Percentiles rank a stretch among this genome's conserved stretches.
phyloP scores from a whole-genome alignment of 75 land plant species.

The Cryptomeria japonica region DNA sequence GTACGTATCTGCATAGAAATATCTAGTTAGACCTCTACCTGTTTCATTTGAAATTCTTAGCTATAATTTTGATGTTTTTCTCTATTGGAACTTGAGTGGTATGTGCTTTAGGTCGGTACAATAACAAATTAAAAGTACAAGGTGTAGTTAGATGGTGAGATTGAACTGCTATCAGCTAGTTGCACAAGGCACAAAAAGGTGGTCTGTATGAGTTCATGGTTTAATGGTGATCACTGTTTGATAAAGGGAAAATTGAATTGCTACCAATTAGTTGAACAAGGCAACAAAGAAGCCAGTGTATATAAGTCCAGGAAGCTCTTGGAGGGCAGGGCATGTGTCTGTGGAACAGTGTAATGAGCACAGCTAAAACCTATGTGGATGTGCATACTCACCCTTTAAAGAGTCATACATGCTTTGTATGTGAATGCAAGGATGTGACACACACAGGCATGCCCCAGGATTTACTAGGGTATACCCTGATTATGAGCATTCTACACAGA shows the following conservation, averaged over 20 bases:
- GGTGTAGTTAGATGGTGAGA: neutral
- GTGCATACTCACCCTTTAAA: neutral
- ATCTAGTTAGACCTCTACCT: too few relatives aligned
- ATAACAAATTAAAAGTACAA: neutral
- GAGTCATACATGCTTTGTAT: neutral
- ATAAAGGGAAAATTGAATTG: too few relatives aligned
- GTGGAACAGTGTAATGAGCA: neutral
- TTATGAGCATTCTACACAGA: neutral
- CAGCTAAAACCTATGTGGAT: neutral
- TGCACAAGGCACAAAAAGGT: neutral
- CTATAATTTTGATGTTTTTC: neutral
- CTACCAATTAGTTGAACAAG: too few relatives aligned
- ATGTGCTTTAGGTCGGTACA: neutral
- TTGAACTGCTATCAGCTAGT: neutral
- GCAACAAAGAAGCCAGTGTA: too few relatives aligned
- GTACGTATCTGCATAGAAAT: neutral
- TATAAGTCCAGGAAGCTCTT: too few relatives aligned
- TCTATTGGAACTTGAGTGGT: neutral
- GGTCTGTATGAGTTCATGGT: too few relatives aligned
- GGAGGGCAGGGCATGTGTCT: too few relatives aligned
- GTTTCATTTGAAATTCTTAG: too few relatives aligned
- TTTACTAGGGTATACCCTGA: neutral
- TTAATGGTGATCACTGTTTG: too few relatives aligned
- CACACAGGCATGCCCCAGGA: neutral
- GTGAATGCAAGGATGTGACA: neutral